Conservation (phyloP, 148 eudicot species). For the Arctostaphylos glauca region DNA sequence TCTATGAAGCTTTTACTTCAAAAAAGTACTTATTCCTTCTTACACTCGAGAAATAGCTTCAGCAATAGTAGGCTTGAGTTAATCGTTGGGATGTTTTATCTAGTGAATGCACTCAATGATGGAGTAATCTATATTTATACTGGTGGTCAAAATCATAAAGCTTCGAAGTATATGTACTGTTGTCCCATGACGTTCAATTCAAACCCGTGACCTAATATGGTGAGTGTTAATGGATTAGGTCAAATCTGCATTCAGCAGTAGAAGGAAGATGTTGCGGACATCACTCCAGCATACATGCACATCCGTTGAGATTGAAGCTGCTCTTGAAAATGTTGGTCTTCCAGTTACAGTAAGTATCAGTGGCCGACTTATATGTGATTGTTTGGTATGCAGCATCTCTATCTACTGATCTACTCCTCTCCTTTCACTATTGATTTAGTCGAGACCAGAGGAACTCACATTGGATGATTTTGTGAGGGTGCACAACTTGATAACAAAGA, state of each 20-base stretch:
- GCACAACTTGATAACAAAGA: conserved; percentile 50
- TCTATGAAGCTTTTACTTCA: not conserved
- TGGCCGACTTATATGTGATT: not conserved
- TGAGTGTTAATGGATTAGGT: conserved; percentile 37
- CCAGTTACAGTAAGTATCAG: conserved; percentile 53
- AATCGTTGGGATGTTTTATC: not conserved
- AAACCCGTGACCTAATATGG: not conserved
- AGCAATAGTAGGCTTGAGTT: not conserved
- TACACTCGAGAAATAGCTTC: not conserved
- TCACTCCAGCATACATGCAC: conserved; percentile 68
- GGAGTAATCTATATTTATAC: no score
- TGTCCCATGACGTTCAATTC: not conserved
- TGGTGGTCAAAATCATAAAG: no score
- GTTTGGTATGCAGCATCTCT: not conserved
- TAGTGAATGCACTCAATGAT: not conserved
- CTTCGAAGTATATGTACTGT: no score
- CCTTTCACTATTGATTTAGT: conserved; percentile 38
- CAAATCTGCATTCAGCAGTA: conserved; percentile 84
- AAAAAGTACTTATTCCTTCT: not conserved
- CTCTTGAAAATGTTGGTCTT: conserved; percentile 55
- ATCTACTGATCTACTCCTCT: not conserved
- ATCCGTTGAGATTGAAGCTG: conserved; percentile 69
- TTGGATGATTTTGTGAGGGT: conserved; percentile 69
- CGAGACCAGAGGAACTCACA: conserved; percentile 90
- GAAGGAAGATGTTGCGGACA: conserved; percentile 87